phyloP scores from a whole-genome alignment of 306 rosid genomes.

The Phaseolus lunatus region DNA sequence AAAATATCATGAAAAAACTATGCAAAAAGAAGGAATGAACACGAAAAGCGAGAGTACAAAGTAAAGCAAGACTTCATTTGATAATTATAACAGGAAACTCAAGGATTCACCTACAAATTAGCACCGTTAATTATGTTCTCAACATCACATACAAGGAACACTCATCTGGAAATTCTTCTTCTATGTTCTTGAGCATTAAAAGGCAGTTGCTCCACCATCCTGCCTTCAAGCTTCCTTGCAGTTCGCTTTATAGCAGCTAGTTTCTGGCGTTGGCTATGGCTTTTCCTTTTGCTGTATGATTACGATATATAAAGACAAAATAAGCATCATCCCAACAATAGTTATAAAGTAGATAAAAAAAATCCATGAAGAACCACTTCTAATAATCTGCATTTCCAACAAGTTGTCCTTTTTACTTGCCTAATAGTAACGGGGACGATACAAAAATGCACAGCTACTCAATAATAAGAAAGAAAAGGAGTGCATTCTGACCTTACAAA shows the following conservation, averaged over 20 bases:
- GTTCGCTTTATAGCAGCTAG: constrained; percentile 72
- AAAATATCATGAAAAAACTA: constrained; percentile 12
- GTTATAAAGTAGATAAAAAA: neutral
- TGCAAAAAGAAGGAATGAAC: neutral
- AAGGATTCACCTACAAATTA: constrained; percentile 43
- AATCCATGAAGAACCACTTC: neutral
- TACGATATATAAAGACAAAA: constrained; percentile 16
- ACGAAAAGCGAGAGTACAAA: constrained; percentile 13
- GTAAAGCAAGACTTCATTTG: constrained; percentile 18
- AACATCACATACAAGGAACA: constrained; percentile 43
- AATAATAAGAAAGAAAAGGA: constrained; percentile 29
- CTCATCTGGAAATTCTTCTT: constrained; percentile 64
- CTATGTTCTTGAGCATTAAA: constrained; percentile 54
- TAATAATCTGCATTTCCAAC: constrained; percentile 8
- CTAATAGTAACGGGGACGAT: constrained; percentile 19
- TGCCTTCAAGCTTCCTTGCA: constrained; percentile 72
- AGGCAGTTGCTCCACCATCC: constrained; percentile 51
- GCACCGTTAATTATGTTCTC: constrained; percentile 46
- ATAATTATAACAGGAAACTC: constrained; percentile 29
- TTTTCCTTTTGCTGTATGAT: constrained; percentile 53
- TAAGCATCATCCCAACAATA: constrained; percentile 15
- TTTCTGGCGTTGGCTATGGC: constrained; percentile 61
- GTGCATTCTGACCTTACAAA: constrained; percentile 66
- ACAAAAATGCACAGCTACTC: constrained; percentile 20
- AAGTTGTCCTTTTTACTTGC: neutral